phyloP scores from a whole-genome alignment of 2,329 filamentous ascomycete species.

The Xylaria sp. region DNA sequence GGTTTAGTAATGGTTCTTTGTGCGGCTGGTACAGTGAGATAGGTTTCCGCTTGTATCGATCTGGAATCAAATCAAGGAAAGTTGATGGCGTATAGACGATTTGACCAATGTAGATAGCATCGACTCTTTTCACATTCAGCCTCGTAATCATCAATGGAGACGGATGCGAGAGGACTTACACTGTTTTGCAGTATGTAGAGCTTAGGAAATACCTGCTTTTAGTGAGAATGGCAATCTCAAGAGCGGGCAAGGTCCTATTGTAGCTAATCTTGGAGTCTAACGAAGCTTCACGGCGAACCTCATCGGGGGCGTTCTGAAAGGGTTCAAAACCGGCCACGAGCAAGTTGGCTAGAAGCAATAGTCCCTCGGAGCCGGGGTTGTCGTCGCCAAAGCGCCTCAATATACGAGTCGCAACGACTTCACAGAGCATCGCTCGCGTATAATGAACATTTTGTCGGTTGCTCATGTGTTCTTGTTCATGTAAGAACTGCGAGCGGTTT shows the following conservation, averaged over 20 bases:
- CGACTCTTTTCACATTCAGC: constrained; percentile 60
- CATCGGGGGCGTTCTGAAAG: constrained; percentile 81
- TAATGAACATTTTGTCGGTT: constrained; percentile 85
- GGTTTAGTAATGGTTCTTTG: constrained; percentile 80
- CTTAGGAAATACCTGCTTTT: constrained; percentile 83
- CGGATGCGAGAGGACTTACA: constrained; percentile 55
- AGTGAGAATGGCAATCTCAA: constrained; percentile 85
- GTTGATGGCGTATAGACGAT: constrained; percentile 85
- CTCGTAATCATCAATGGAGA: background rate
- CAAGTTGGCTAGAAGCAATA: constrained; percentile 80
- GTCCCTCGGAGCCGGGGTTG: constrained; percentile 74
- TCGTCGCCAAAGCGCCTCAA: constrained; percentile 83
- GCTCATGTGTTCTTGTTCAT: constrained; percentile 78
- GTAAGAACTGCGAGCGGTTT: constrained; percentile 81
- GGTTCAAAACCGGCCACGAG: constrained; percentile 86
- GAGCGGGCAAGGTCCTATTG: constrained; percentile 74
- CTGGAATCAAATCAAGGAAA: constrained; percentile 85
- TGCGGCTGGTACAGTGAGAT: constrained; percentile 84
- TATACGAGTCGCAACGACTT: constrained; percentile 82
- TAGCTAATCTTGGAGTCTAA: constrained; percentile 60
- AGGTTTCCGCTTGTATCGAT: constrained; percentile 85
- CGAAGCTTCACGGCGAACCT: constrained; percentile 70
- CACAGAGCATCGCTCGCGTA: constrained; percentile 81
- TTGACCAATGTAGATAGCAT: constrained; percentile 83
- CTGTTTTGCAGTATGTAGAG: constrained; percentile 81